Evolutionary conservation across 225 moss, liverwort and hornwort species (phyloP), one percentile per base, ranked within the genome.

Genomic region (Marchantia polymorpha): DNA sequence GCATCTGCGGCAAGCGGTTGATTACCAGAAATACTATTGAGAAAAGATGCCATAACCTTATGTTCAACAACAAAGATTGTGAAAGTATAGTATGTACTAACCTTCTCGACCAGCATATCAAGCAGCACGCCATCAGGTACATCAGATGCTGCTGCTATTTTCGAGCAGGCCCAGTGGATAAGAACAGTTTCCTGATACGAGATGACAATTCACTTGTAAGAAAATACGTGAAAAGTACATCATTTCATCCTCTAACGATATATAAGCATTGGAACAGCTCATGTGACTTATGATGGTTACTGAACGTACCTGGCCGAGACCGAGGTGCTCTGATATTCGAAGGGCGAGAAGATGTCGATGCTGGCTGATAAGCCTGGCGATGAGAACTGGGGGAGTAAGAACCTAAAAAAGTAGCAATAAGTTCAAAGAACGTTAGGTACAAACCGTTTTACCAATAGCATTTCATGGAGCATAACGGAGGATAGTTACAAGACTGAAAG

Each of bases 131-230:
- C 85, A 83, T 99, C 99, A 64, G 95, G 91, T 81, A 89, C 89
- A 83, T 95, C 95, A 82, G 79, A 77, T 7, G 99, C 91, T 79
- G 92, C 91, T 72, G 91, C 83, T 78, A 99, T 92, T 86, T 94
- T 99, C 14, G 95, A 85, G 82, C 92, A 95, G 53, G 99, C 93
- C 97, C 97, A 99, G 82, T 99, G 97, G 78, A 99, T 86, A n/a
- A 99, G 88, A 61, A 99, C 99, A 82, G 89, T 87, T 82, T 99
- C 95, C 99, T 96, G 90, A 59, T 55, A 68, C n/a, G 12, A 70
- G 16, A 61, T 55, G 31, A 50, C 19, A 76, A 7, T 60, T 26
- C 51, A 20, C 17, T 12, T 26, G 61, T 63, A 15, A 76, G 59
- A 63, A 75, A 65, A 15, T 6, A 48, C 10, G 56, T 19, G 23